phyloP scores from a whole-genome alignment of 2,329 filamentous ascomycete species.

The Beauveria sp. region DNA sequence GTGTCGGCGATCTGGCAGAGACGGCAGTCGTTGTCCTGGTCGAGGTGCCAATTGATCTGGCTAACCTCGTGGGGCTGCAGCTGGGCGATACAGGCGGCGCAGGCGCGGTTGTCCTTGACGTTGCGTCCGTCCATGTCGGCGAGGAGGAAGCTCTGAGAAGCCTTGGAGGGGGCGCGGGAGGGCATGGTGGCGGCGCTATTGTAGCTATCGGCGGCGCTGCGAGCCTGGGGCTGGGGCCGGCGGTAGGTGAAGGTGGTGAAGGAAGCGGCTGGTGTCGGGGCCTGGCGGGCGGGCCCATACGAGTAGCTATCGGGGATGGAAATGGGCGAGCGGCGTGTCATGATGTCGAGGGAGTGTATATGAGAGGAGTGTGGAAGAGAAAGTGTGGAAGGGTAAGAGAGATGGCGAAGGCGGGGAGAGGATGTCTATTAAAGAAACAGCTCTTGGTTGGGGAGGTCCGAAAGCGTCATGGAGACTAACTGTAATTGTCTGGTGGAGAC shows the following conservation, averaged over 20 bases:
- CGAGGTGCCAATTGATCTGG: constrained; percentile 26
- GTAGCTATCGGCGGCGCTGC: neutral
- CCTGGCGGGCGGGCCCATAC: constrained; percentile 35
- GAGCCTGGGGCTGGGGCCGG: constrained; percentile 14
- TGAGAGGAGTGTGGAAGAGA: neutral
- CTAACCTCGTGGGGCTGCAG: constrained; percentile 21
- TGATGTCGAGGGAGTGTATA: constrained; percentile 16
- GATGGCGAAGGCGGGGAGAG: neutral
- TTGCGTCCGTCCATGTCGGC: constrained; percentile 32
- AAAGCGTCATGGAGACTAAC: neutral
- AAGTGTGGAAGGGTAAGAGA: neutral
- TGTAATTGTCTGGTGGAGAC: too few species aligned
- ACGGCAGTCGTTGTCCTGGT: constrained; percentile 22
- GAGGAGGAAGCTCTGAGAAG: constrained; percentile 38
- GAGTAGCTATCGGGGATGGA: constrained; percentile 37
- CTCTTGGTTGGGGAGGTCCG: neutral
- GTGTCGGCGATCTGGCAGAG: constrained; percentile 32
- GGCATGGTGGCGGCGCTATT: neutral
- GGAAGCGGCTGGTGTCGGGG: constrained; percentile 18
- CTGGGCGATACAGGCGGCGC: constrained; percentile 31
- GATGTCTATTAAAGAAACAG: neutral
- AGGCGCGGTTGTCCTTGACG: constrained; percentile 27
- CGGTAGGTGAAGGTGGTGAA: constrained; percentile 20
- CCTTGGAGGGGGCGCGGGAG: neutral
- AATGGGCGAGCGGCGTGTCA: constrained; percentile 37